Evolutionary conservation across 129 eudicot species (phyloP), one percentile per base, ranked within the genome.

Genomic region (Escallonia rubra): DNA sequence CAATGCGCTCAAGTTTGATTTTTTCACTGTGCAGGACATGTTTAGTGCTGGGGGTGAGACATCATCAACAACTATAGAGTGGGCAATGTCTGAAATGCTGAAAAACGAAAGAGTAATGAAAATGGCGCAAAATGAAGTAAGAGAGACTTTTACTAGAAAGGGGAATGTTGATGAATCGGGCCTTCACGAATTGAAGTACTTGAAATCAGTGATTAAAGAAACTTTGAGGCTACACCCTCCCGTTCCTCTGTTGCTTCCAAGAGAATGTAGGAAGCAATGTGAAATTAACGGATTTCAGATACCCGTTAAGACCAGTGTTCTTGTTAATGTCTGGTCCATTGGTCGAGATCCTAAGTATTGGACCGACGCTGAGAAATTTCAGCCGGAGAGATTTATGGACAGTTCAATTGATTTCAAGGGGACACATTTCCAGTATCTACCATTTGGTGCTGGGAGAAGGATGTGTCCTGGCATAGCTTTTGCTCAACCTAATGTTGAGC

Each of bases 21-120:
- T 23, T 1, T 23, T 1, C 34, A 23, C 34, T 23, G 34, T 23
- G 34, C 43, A 64, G 68, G 68, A 64, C 39, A 64, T 64, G 13
- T 64, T 64, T 23, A 48, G 34, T 23, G 34, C 34, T 23, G 34
- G 34, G 34, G 34, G 34, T 23, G 34, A 23, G 34, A 23, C 34
- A 47, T 34, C 57, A 16, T 55, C 68, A 43, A 64, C 68, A 46
- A 6, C 68, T 48, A 57, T 64, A 41, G 57, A 64, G 47, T 64
- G 68, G 68, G 68, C 68, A 10, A 64, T 64, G 68, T 64, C 68
- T 15, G 68, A 64, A 64, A 46, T 64, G 68, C 56, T 64, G 23
- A 64, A 34, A 39, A 64, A 47, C 46, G 43, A 16, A 8, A 34
- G 44, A 11, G 34, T 64, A 15, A 23, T 47, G 68, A 47, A 47